Conservation (phyloP, 768 basidiomycete species). For the Sarcodon sp. region DNA sequence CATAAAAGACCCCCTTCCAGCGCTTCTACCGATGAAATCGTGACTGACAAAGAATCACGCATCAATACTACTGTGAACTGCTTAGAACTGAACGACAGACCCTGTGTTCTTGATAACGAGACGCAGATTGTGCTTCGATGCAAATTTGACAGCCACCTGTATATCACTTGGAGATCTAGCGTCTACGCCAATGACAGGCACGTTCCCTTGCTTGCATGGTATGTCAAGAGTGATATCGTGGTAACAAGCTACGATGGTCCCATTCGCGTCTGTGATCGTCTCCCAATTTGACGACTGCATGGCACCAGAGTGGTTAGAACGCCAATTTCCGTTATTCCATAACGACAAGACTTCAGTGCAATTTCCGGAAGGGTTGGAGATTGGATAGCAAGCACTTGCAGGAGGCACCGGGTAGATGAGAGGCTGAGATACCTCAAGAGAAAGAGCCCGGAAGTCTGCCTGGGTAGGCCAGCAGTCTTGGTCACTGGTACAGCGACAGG, state of each 20-base stretch:
- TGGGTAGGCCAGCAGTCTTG: conserved; percentile 28
- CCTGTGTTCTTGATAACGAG: conserved; percentile 20
- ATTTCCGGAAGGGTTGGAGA: conserved; percentile 16
- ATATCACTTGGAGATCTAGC: conserved; percentile 24
- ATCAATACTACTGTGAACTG: not conserved
- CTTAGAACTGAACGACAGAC: conserved; percentile 2
- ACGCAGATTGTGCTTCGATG: conserved; percentile 20
- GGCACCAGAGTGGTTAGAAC: conserved; percentile 25
- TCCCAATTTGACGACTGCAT: conserved; percentile 22
- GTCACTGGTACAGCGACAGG: not conserved
- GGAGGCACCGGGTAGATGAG: conserved; percentile 25
- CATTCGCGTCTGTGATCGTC: conserved; percentile 23
- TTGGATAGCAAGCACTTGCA: conserved; percentile 23
- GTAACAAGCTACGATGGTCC: conserved; percentile 38
- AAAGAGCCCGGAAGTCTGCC: conserved; percentile 18
- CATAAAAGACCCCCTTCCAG: conserved; percentile 16
- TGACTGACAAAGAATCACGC: conserved; percentile 11
- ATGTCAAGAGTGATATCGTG: conserved; percentile 26
- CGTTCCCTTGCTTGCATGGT: conserved; percentile 19
- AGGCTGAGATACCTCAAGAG: conserved; percentile 27
- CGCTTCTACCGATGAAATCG: conserved; percentile 26
- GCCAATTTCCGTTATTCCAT: conserved; percentile 25
- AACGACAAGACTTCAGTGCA: conserved; percentile 20
- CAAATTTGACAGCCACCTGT: conserved; percentile 27
- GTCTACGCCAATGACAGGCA: conserved; percentile 28